Evolutionary conservation across 768 basidiomycete genomes (phyloP), one percentile per base, ranked within the genome.

Genomic region (Kwoniella botswanensis): DNA sequence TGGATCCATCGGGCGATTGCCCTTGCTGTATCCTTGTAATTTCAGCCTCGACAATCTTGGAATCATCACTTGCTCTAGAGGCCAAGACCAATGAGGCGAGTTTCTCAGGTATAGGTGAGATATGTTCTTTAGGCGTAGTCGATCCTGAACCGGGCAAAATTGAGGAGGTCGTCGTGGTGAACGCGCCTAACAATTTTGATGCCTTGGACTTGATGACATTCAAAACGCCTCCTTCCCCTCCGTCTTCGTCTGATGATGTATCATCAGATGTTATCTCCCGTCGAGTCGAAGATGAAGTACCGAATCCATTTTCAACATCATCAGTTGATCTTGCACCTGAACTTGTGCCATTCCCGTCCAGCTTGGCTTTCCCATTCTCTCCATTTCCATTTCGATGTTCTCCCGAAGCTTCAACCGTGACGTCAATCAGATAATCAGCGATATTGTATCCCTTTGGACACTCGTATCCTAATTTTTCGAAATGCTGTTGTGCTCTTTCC

Each of bases 391-490:
- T 58, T n/a, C 65, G 44, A 56, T 84, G 76, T 65, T 87, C 87
- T 41, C 84, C 83, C 68, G 82, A 79, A 62, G 78, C 86, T 74
- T 85, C 86, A 82, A 84, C 86, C n/a, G 84, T 88, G 73, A 85
- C 80, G 77, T 85, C 86, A 76, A 84, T 98, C 67, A 98, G 85
- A 84, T 90, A 98, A 85, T 99, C 97, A 0, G 96, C 97, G 73
- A 98, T 92, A 80, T 99, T 99, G 83, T 94, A 98, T 0, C 96
- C 97, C 11, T 89, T 86, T 5, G 97, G 97, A 79, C 97, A 99
- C 0, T 90, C 88, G 68, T 89, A 88, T 0, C 92, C 94, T 60
- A 94, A 89, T 5, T 85, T 86, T 35, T 88, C 86, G 70, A 98
- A 92, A 84, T 97, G 94, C 2, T 88, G 88, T 65, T 93, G 91